Conservation (phyloP, 768 basidiomycete species). For the Tubosaeta sp. region DNA sequence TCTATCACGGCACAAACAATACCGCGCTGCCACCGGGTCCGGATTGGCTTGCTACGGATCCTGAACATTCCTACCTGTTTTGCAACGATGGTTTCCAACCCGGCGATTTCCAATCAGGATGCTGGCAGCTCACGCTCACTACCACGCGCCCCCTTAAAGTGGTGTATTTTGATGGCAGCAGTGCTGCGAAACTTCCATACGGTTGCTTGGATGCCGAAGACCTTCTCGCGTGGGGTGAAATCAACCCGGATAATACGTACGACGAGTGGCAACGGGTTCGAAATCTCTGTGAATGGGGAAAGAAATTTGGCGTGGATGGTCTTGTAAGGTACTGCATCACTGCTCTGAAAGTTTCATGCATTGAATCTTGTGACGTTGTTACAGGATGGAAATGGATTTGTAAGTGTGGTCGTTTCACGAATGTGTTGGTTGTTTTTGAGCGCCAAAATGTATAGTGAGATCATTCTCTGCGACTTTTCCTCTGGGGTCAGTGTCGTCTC, state of each 20-base stretch:
- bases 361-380: not conserved
- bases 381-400: constrained; percentile 50
- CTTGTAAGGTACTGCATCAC: constrained; percentile 24
- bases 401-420: constrained; percentile 22
- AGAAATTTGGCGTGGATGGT: constrained; percentile 29
- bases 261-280: constrained; percentile 23
- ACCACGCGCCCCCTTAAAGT: constrained; percentile 26
- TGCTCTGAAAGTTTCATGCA: not conserved
- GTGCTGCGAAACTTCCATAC: constrained; percentile 27
- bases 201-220: constrained; percentile 35
- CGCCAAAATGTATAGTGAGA: constrained; percentile 32
- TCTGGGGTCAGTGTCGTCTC: constrained; percentile 37
- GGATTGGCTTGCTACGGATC: constrained; percentile 30
- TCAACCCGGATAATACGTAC: constrained; percentile 15
- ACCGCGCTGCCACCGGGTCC: constrained; percentile 20
- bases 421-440: not conserved
- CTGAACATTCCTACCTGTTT: constrained; percentile 35
- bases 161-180: constrained; percentile 34
- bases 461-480: constrained; percentile 46
- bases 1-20: constrained; percentile 27
- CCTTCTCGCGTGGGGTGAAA: constrained; percentile 28
- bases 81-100: constrained; percentile 18
- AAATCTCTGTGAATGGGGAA: constrained; percentile 33
- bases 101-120: constrained; percentile 5
- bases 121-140: constrained; percentile 31